A percentile compares a stretch with the other conserved stretches of the same genome.
These are phyloP conservation scores for Podaxis rugospora DNA, from an alignment of 768 basidiomycete genomes.

Conservation along the genomic window DNA sequence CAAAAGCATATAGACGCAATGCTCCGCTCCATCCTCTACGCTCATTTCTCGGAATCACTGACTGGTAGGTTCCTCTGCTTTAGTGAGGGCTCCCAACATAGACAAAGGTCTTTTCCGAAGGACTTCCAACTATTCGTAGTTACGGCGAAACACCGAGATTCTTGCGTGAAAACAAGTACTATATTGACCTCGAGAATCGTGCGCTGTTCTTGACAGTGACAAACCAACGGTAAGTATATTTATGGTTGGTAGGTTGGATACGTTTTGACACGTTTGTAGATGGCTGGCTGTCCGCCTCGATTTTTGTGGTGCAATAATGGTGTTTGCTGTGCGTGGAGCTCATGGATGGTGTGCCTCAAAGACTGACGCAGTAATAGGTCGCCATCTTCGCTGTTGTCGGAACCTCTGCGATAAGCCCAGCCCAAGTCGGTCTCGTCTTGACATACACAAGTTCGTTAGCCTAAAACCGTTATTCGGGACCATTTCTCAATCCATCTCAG, in stretches of 20 bases:
- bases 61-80: slow-evolving; percentile 31
- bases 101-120: slow-evolving; percentile 14
- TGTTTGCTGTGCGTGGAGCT: slow-evolving; percentile 40
- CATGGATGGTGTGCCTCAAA: neutral
- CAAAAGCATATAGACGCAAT: slow-evolving; percentile 46
- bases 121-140: slow-evolving; percentile 66
- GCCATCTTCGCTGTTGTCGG: slow-evolving; percentile 60
- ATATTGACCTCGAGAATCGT: slow-evolving; percentile 72
- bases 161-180: slow-evolving; percentile 56
- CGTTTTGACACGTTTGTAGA: slow-evolving; percentile 21
- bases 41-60: slow-evolving; percentile 74
- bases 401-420: slow-evolving; percentile 53
- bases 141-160: slow-evolving; percentile 66
- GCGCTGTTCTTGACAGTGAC: slow-evolving; percentile 62
- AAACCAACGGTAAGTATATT: slow-evolving; percentile 48
- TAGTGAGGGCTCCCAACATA: neutral
- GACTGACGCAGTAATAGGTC: slow-evolving; percentile 34
- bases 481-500: slow-evolving; percentile 21
- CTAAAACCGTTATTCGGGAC: neutral
- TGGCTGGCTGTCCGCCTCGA: slow-evolving; percentile 75
- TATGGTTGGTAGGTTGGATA: neutral
- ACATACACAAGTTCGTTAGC: slow-evolving; percentile 50
- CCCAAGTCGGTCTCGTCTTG: slow-evolving; percentile 68
- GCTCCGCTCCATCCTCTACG: slow-evolving; percentile 70
- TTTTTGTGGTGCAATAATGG: slow-evolving; percentile 56